phyloP scores from a whole-genome alignment of 2,329 filamentous ascomycete genomes.

The Cordyceps cicadae region DNA sequence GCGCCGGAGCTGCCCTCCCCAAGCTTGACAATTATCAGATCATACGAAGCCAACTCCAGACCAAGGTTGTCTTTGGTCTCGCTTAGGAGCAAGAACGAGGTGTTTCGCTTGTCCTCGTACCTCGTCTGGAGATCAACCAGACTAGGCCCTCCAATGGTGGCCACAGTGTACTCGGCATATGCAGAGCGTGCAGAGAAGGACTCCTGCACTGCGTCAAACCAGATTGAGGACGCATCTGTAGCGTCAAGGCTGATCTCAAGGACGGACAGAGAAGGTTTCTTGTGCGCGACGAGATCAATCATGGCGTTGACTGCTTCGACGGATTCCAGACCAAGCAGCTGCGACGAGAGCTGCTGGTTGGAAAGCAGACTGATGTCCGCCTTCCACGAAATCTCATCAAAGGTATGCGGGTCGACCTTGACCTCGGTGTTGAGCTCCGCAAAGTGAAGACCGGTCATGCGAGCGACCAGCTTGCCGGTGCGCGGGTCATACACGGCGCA shows the following conservation, averaged over 20 bases:
- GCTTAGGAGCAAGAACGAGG: not conserved
- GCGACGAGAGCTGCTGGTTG: not conserved
- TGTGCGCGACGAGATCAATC: conserved; percentile 28
- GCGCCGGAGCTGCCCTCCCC: not conserved
- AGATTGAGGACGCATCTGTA: conserved; percentile 18
- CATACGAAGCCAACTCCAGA: not conserved
- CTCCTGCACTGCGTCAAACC: conserved; percentile 16
- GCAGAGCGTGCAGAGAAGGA: not conserved
- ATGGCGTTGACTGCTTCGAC: conserved; percentile 11
- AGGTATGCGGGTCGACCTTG: conserved; percentile 18
- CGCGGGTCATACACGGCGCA: conserved; percentile 16
- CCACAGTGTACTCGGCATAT: not conserved
- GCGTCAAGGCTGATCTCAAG: conserved; percentile 24
- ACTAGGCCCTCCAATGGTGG: not conserved
- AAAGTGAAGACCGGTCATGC: conserved; percentile 17
- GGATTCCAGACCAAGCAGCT: not conserved
- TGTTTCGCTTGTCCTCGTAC: not conserved
- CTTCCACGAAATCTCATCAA: conserved; percentile 16
- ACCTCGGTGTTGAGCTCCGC: conserved; percentile 15
- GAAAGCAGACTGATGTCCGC: conserved; percentile 18
- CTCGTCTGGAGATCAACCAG: conserved; percentile 2
- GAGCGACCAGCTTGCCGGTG: conserved; percentile 16
- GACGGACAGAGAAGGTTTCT: conserved; percentile 24
- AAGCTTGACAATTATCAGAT: not conserved
- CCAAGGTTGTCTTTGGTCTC: not conserved